Conservation (phyloP, 2,329 filamentous ascomycete genomes). For the Fusarium bactridioides region DNA sequence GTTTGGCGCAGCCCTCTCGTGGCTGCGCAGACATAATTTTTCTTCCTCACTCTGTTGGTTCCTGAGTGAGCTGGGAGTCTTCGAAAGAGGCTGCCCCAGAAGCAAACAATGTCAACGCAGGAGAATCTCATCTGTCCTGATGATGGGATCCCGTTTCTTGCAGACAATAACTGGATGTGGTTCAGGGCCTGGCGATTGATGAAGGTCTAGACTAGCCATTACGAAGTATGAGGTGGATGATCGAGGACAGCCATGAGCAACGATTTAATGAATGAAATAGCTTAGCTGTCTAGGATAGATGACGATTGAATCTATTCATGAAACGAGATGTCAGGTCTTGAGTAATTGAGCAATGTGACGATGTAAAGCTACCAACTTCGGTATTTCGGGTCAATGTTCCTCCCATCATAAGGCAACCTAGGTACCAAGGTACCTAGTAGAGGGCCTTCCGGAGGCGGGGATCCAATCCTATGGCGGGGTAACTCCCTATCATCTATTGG, state of each 20-base stretch:
- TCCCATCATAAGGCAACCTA: neutral
- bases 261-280: slow-evolving; percentile 28
- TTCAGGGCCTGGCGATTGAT: slow-evolving; percentile 39
- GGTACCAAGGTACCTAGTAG: neutral
- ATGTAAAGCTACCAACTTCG: neutral
- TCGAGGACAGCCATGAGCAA: slow-evolving; percentile 35
- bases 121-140: slow-evolving; percentile 34
- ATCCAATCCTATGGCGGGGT: slow-evolving; percentile 30
- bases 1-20: slow-evolving; percentile 47
- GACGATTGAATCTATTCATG: slow-evolving; percentile 62
- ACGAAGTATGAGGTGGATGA: slow-evolving; percentile 38
- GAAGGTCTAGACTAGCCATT: slow-evolving; percentile 47
- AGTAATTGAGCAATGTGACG: neutral
- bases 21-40: slow-evolving; percentile 40
- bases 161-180: slow-evolving; percentile 43
- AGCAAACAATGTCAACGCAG: slow-evolving; percentile 25
- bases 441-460: slow-evolving; percentile 5
- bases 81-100: slow-evolving; percentile 18
- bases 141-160: slow-evolving; percentile 39
- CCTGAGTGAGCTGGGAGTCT: slow-evolving; percentile 41
- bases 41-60: slow-evolving; percentile 43
- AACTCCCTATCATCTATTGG: slow-evolving; percentile 14
- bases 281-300: slow-evolving; percentile 51
- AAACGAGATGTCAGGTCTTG: slow-evolving; percentile 11
- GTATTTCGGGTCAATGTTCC: neutral